Base-by-base conservation (phyloP, 371 early-diverging fungal species). In the Blyttiomyces sp. region DNA sequence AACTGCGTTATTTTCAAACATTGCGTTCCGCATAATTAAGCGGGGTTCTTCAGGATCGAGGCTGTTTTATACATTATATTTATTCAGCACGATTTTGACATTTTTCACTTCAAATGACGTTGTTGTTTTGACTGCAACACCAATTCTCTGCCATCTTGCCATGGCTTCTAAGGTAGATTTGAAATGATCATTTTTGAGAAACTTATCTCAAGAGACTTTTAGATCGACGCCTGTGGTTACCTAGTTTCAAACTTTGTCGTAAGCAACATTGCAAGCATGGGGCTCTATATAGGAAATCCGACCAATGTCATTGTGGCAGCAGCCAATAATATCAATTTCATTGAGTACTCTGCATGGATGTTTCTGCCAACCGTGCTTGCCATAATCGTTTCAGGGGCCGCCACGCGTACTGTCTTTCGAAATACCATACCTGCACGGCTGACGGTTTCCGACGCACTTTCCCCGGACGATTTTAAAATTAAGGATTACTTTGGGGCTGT, bases 231-330 rank as follows among this genome's bases (percentile, higher is more conserved):
- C 16, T 43, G 36, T 26, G 44, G 66, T n/a, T 69, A 45, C 56
- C 56, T 71, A 6, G 45, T 74, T 24, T 57, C 67, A 0, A 54
- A 56, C 19, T 74, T 74, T 57, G 59, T 65, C 31, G 69, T 64
- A 13, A 60, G 54, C 59, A 74, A 74, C 58, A 62, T 65, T 72
- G 89, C 90, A 4, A 86, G 86, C 17, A 90, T 91, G 89, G 85
- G 86, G 0, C 68, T 92, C 9, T 91, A 87, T 60, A 87, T 92
- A 54, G 90, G 90, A 32, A 92, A 92, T 57, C 86, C 90, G 17
- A 91, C 91, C 0, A 92, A 92, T 55, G 87, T 92, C 1, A 83
- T 92, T 13, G 89, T 88, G 2, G 81, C 89, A 9, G 85, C 88
- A 67, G 91, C 93, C 0, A 89, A 83, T 63, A 68, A 70, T 21